Evolutionary conservation across 2,329 filamentous ascomycete species (phyloP).

Genomic region (Cylindrodendrum hubeiense): DNA sequence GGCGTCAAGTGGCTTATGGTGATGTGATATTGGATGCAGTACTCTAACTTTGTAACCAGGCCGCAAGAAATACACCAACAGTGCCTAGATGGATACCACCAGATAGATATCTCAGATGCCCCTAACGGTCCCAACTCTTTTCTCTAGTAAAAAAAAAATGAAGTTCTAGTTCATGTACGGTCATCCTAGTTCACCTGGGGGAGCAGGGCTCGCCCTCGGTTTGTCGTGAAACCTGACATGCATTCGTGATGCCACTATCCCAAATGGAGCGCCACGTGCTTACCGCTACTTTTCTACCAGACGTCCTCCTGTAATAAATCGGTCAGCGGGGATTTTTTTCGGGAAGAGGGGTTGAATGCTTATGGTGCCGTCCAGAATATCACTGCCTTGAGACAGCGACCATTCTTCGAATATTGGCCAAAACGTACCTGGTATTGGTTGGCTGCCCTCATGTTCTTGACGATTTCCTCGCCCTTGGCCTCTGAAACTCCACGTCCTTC

Average conservation of each 20-base stretch:
- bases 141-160: slow-evolving; percentile 31
- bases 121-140: slow-evolving; percentile 31
- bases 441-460: slow-evolving; percentile 94
- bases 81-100: slow-evolving; percentile 25
- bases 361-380: slow-evolving; percentile 4
- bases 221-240: slow-evolving; percentile 38
- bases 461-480: slow-evolving; percentile 92
- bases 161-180: slow-evolving; percentile 40
- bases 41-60: slow-evolving; percentile 10
- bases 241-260: slow-evolving; percentile 37
- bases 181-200: slow-evolving; percentile 38
- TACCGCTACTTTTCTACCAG: slow-evolving; percentile 67
- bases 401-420: not conserved
- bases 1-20: not conserved
- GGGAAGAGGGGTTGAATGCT: not conserved
- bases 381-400: not conserved
- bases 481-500: slow-evolving; percentile 85
- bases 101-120: slow-evolving; percentile 31
- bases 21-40: slow-evolving; percentile 8
- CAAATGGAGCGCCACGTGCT: slow-evolving; percentile 28
- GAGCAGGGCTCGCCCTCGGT: slow-evolving; percentile 35
- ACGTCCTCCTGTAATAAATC: slow-evolving; percentile 71
- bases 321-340: slow-evolving; percentile 29
- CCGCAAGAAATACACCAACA: slow-evolving; percentile 34
- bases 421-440: slow-evolving; percentile 91